A percentile compares a stretch with the other conserved stretches of the same genome.
phyloP scores from a whole-genome alignment of 495 filamentous ascomycete species.

The Amphirosellinia nigrospora region DNA sequence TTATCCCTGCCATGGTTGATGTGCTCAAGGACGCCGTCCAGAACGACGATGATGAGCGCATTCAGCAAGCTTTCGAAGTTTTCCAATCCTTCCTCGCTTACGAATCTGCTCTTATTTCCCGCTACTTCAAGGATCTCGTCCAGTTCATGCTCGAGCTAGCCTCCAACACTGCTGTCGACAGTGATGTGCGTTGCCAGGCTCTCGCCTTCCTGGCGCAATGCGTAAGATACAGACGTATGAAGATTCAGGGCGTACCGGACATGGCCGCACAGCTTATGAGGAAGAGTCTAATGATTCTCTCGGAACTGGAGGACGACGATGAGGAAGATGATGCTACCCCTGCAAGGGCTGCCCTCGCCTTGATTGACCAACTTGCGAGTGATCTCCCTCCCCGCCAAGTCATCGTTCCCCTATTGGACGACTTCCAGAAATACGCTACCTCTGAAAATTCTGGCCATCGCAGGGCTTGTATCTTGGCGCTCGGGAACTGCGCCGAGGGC shows the following conservation, averaged over 20 bases:
- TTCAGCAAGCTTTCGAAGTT: constrained; percentile 91
- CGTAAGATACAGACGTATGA: constrained; percentile 89
- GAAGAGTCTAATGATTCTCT: constrained; percentile 84
- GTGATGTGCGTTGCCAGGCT: constrained; percentile 86
- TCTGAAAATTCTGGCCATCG: constrained; percentile 75
- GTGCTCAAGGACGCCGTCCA: constrained; percentile 85
- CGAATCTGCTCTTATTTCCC: constrained; percentile 80
- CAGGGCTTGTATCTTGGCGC: constrained; percentile 86
- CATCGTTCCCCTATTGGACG: constrained; percentile 87
- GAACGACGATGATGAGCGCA: constrained; percentile 79
- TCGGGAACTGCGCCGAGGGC: constrained; percentile 95
- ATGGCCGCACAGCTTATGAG: constrained; percentile 85
- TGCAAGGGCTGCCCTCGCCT: constrained; percentile 79
- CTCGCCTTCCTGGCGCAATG: constrained; percentile 93
- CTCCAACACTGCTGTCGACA: constrained; percentile 72
- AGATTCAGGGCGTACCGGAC: constrained; percentile 80
- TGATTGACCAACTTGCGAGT: constrained; percentile 86
- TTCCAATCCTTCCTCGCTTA: constrained; percentile 95
- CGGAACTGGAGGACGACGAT: constrained; percentile 77
- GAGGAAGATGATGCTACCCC: constrained; percentile 96
- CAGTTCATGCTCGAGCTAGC: constrained; percentile 93
- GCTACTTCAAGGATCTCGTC: constrained; percentile 87
- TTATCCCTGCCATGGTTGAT: constrained; percentile 86
- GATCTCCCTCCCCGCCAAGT: constrained; percentile 93
- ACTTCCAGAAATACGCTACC: constrained; percentile 79